These are phyloP conservation scores for Botryosphaeria dothidea DNA, from an alignment of 2,329 filamentous ascomycete genomes.

Conservation along the genomic window DNA sequence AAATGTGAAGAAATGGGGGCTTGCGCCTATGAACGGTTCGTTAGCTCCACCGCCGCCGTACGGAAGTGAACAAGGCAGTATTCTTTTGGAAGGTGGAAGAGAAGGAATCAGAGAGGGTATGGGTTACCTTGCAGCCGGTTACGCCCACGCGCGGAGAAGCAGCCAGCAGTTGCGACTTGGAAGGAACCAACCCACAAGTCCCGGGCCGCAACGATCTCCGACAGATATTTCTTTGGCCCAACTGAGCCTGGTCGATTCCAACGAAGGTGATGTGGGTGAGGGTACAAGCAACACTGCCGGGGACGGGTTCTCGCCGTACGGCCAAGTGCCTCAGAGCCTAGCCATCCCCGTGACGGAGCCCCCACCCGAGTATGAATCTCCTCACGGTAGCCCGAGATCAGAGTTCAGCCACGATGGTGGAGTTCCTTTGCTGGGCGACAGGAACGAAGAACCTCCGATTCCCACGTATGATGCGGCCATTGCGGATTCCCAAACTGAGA, in stretches of 20 bases:
- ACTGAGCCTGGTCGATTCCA: constrained; percentile 68
- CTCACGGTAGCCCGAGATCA: constrained; percentile 36
- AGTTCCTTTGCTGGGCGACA: constrained; percentile 43
- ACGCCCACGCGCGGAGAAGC: constrained; percentile 67
- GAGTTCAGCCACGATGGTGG: constrained; percentile 46
- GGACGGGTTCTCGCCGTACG: constrained; percentile 4
- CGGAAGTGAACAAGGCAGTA: constrained; percentile 94
- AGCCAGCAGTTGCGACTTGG: constrained; percentile 76
- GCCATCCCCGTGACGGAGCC: constrained; percentile 30
- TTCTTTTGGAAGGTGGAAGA: constrained; percentile 80
- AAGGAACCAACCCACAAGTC: constrained; percentile 72
- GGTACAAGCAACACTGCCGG: constrained; percentile 56
- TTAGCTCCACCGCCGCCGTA: constrained; percentile 94
- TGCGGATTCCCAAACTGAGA: constrained; percentile 82
- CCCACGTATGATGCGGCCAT: constrained; percentile 81
- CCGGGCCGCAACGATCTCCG: constrained; percentile 84
- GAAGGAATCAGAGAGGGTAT: constrained; percentile 56
- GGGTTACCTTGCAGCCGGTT: constrained; percentile 47
- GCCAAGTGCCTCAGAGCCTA: constrained; percentile 9
- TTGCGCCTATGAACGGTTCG: constrained; percentile 93
- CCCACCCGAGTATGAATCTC: constrained; percentile 56
- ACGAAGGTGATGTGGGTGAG: constrained; percentile 67
- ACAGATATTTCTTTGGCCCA: constrained; percentile 95
- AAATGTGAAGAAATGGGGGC: constrained; percentile 99
- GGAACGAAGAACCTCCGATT: constrained; percentile 62